These are phyloP conservation scores for Lachnellula subtilissima DNA, from an alignment of 2,329 filamentous ascomycete genomes.

Conservation along the genomic window DNA sequence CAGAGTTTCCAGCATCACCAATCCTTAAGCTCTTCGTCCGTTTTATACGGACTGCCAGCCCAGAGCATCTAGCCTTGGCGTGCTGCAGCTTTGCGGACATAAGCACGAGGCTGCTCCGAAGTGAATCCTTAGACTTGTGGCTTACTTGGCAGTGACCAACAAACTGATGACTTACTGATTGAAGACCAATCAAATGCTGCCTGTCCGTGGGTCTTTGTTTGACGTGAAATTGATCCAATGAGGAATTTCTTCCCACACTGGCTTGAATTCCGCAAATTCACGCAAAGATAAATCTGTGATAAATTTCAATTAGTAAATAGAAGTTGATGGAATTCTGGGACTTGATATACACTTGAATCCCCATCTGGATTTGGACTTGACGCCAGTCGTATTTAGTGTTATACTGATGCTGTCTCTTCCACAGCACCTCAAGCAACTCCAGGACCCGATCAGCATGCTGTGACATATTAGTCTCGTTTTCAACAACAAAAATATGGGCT, in stretches of 20 bases:
- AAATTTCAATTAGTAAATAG: not conserved
- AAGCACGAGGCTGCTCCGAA: not conserved
- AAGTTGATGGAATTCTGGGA: not conserved
- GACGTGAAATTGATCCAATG: too few species aligned
- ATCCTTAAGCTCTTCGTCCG: not conserved
- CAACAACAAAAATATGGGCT: not conserved
- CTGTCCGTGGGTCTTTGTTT: too few species aligned
- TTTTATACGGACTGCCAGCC: not conserved
- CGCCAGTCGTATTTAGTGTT: conserved; percentile 29
- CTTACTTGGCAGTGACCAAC: not conserved
- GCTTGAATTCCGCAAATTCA: conserved; percentile 2
- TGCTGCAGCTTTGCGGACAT: conserved; percentile 2
- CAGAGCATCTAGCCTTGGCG: not conserved
- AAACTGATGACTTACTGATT: not conserved
- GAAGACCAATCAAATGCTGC: not conserved
- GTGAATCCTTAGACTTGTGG: not conserved
- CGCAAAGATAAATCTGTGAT: conserved; percentile 20
- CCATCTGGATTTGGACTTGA: conserved; percentile 29
- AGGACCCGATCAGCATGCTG: conserved; percentile 29
- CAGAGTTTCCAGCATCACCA: too few species aligned
- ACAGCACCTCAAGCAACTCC: conserved; percentile 28
- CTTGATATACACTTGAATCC: conserved; percentile 23
- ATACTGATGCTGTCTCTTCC: conserved; percentile 30
- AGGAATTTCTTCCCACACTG: too few species aligned
- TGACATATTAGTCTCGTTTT: conserved; percentile 1